These are phyloP conservation scores for Bryoerythrophyllum caledonicum DNA, from an alignment of 225 moss, liverwort and hornwort species.

Conservation along the genomic window DNA sequence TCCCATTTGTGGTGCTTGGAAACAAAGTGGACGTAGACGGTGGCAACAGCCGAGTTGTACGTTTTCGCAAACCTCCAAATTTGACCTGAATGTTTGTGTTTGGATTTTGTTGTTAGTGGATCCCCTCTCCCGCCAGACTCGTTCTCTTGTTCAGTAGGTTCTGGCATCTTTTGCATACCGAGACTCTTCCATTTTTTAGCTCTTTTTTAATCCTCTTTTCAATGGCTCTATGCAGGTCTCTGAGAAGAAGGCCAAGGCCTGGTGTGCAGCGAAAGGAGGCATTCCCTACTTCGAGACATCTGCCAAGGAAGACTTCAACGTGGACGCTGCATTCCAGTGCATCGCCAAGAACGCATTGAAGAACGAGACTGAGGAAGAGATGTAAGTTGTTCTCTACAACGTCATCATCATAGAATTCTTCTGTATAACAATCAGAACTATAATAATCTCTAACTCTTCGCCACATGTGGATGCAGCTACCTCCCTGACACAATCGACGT, in stretches of 20 bases:
- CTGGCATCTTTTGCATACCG: too few relatives aligned
- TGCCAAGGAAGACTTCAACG: slow-evolving; percentile 89
- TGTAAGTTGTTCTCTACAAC: slow-evolving; percentile 46
- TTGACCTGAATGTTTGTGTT: too few relatives aligned
- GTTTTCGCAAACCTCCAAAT: too few relatives aligned
- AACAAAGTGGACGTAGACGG: slow-evolving; percentile 95
- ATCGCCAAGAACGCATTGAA: slow-evolving; percentile 95
- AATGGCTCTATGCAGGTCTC: slow-evolving; percentile 53
- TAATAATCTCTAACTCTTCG: slow-evolving; percentile 23
- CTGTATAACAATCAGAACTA: background rate
- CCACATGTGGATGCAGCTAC: slow-evolving; percentile 64
- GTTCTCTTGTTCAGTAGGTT: too few relatives aligned
- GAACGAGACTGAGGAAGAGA: slow-evolving; percentile 93
- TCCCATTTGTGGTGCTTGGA: slow-evolving; percentile 93
- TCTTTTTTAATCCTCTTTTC: background rate
- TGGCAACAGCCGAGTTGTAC: slow-evolving; percentile 92
- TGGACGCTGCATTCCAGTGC: slow-evolving; percentile 90
- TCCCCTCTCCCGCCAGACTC: too few relatives aligned
- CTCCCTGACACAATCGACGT: slow-evolving; percentile 90
- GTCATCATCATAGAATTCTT: background rate
- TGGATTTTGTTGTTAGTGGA: too few relatives aligned
- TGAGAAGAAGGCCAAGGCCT: slow-evolving; percentile 90
- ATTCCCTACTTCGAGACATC: slow-evolving; percentile 94
- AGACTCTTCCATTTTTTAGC: too few relatives aligned
- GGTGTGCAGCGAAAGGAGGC: slow-evolving; percentile 85